Percentiles rank a stretch among this genome's conserved stretches.
Evolutionary conservation across 1,284 basidiomycete species (phyloP).

Genomic region (Malassezia japonica): DNA sequence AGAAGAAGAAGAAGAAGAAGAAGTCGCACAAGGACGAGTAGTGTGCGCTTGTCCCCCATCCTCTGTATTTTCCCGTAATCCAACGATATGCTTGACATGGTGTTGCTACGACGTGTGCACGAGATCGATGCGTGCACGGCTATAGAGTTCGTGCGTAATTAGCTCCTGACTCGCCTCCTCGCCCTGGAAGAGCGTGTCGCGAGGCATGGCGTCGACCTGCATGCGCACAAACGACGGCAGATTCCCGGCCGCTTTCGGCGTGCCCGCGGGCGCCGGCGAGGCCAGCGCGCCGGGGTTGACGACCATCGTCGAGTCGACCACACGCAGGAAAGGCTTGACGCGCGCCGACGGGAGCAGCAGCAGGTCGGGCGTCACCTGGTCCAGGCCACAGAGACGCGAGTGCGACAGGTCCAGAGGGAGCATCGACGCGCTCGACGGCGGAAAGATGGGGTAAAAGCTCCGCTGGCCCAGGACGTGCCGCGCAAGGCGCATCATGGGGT

Average conservation of each 20-base stretch:
- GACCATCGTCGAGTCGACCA: slow-evolving; percentile 59
- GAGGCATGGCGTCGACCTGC: slow-evolving; percentile 16
- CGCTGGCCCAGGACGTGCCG: slow-evolving; percentile 75
- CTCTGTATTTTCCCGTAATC: slow-evolving; percentile 4
- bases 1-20: slow-evolving; percentile 35
- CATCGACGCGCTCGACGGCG: slow-evolving; percentile 61
- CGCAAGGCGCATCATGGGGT: slow-evolving; percentile 67
- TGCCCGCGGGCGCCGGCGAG: too few species aligned
- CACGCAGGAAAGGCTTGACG: slow-evolving; percentile 48
- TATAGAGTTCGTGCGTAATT: slow-evolving; percentile 19
- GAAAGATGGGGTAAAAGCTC: slow-evolving; percentile 92
- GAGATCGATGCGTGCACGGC: slow-evolving; percentile 25
- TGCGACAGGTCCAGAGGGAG: slow-evolving; percentile 35
- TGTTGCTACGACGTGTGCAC: slow-evolving; percentile 11
- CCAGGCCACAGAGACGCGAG: slow-evolving; percentile 26
- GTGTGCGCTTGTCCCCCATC: slow-evolving; percentile 7
- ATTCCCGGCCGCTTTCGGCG: neutral
- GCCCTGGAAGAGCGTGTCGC: neutral
- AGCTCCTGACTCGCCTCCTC: neutral
- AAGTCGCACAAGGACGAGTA: slow-evolving; percentile 30
- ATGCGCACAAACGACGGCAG: slow-evolving; percentile 10
- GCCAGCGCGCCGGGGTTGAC: slow-evolving; percentile 56
- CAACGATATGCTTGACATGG: neutral
- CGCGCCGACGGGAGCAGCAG: slow-evolving; percentile 64
- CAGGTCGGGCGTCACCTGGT: slow-evolving; percentile 60